Base-by-base conservation (phyloP, 73 alveolate species). In the Blepharisma japonicum region DNA sequence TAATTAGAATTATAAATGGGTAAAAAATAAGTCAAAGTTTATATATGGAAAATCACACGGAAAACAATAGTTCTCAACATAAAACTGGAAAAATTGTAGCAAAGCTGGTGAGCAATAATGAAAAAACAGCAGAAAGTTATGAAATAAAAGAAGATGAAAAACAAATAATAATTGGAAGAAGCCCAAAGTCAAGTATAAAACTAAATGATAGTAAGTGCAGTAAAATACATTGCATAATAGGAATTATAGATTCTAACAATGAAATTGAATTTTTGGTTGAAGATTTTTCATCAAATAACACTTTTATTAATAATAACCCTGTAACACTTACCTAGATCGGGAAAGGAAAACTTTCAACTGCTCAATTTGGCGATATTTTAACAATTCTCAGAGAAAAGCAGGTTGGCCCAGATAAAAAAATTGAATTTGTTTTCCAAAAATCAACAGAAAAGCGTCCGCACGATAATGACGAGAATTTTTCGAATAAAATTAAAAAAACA, bases 311-410 rank as follows among this genome's bases (percentile, higher is more conserved):
- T 61, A 39, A 39, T 25, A 9, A 14, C 18, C 2, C 23, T 14
- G 74, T 61, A 61, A 18, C 47, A 61, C 0, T 61, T 61, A 61
- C 18, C 18, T 61, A 61, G 74, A 39, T 61, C 14, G 74, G 74
- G 4, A 61, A 61, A 61, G 47, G 47, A n/a, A n/a, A 61, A 25
- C 0, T 9, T 61, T 8, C 14, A 2, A 61, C 47, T 20, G 74
- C 74, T 14, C 14, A 14, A 14, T 61, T n/a, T n/a, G 23, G 23
- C 5, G 74, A 61, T 61, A 61, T 14, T 8, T 14, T 61, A 18
- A 39, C 14, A 61, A 61, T 61, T 25, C 23, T 61, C 2, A 0
- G 18, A 18, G 46, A 25, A 18, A 61, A 61, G 5, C 18, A 25
- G 2, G 47, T 61, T 14, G 49, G 23, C 38, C 47, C 74, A 18